Evolutionary conservation across 768 basidiomycete genomes (phyloP), one percentile per base, ranked within the genome.

Genomic region (Leccinum boreale): DNA sequence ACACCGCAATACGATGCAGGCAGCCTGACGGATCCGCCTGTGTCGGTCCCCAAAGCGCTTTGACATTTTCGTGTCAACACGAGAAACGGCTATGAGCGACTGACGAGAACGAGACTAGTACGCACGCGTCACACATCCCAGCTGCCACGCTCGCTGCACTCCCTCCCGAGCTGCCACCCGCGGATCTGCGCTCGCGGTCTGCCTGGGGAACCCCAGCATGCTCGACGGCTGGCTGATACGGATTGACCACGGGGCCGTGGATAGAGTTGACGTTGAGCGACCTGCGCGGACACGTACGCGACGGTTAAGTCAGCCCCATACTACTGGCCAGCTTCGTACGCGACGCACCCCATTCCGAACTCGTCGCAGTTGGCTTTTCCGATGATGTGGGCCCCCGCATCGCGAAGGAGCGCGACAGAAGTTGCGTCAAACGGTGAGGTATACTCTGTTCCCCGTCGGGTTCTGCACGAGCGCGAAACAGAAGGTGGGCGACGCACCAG

Each of bases 351-450:
- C 96, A 98, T 98, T 1, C 96, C 96, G 73, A 98, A 98, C 73
- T 98, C 95, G 69, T 99, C 96, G 71, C 93, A 92, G 68, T 96
- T 95, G 1, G 94, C 87, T 74, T 97, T 97, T 1, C 94, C 96
- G 2, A 89, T 67, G 11, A 98, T 80, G 17, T 83, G 72, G 0
- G 87, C 93, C 0, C 93, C 94, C 0, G 65, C 65, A 1, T 75
- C 60, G 1, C 78, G 77, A 3, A 98, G 73, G 10, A 86, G 73
- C 4, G 73, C 58, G 0, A 97, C 90, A 6, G 89, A 90, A 1
- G 93, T 96, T 50, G 96, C 92, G 69, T 93, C 89, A 67, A 89
- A 93, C 0, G 92, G 92, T 0, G 95, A 85, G 0, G 64, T 71
- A 67, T 90, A 97, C 39, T 81, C 90, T 93, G 6, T 47, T 53